Base-by-base conservation (phyloP, 441 rosid species). In the Lepidium campestre region DNA sequence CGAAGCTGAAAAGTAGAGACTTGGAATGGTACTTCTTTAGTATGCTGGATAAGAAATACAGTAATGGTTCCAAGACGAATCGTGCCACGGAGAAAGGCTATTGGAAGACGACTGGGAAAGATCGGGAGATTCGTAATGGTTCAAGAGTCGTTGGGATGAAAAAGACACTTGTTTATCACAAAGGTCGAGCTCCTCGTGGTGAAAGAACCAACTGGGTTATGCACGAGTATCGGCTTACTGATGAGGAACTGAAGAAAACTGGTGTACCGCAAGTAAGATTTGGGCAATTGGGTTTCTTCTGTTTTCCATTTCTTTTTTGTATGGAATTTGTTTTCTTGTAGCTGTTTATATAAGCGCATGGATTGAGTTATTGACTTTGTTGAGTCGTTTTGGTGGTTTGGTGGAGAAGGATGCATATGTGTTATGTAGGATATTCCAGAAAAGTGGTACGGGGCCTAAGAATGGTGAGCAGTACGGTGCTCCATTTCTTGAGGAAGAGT, bases 401-500 rank as follows among this genome's bases (percentile, higher is more conserved):
- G 42, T 70, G 75, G 57, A 72, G 74, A 62, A 89, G 99, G 98
- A 87, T 75, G 86, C 91, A 0, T 89, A 77, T 82, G 99, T 94
- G 54, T 73, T 94, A 34, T 91, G 97, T 73, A 87, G 97, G 87
- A 81, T 94, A 65, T 89, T 94, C 49, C 93, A 87, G 78, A 94
- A 94, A 76, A 94, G 99, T 45, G 99, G 99, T 8, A 76, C 96
- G 1, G 99, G 99, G 34, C 99, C 99, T 0, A 94, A 94, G 83
- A 94, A 94, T 47, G 99, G 99, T 10, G 99, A 94, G 79, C 90
- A 91, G 72, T 94, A 91, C 65, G 99, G 99, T 45, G 99, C 99
- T 11, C 99, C 99, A 0, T 94, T 84, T 73, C 68, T 91, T 70
- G 99, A 91, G 68, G 99, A 94, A 78, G 97, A 91, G 57, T 94